Conservation (phyloP, 345 rosid genomes). For the Psidium guajava region DNA sequence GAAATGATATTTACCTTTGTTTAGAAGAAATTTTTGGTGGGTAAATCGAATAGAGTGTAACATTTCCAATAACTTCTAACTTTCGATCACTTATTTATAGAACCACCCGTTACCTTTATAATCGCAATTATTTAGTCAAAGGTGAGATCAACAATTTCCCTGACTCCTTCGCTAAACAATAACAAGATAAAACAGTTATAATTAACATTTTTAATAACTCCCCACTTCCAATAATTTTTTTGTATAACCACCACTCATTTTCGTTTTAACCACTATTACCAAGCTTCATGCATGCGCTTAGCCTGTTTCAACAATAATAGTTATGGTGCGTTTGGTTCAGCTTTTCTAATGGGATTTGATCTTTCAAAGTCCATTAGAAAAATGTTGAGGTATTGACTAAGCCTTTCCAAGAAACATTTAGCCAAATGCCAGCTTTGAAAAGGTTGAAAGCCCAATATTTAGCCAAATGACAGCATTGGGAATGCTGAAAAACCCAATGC, state of each 20-base stretch:
- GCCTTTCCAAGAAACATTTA: too few relatives aligned
- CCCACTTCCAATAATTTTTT: background rate
- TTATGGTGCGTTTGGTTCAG: too few relatives aligned
- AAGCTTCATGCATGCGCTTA: background rate
- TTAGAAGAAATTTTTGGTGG: background rate
- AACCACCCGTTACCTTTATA: background rate
- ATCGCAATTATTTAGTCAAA: background rate
- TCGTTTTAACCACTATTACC: background rate
- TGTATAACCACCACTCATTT: background rate
- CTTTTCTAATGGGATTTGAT: too few relatives aligned
- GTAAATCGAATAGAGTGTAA: background rate
- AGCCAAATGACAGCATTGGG: too few relatives aligned
- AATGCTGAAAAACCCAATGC: too few relatives aligned
- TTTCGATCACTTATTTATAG: background rate
- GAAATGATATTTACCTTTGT: background rate
- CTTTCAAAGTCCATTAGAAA: too few relatives aligned
- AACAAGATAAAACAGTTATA: background rate
- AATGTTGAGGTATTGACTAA: too few relatives aligned
- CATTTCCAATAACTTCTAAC: background rate
- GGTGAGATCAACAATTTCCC: accelerated
- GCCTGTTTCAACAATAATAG: too few relatives aligned
- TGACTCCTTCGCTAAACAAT: background rate
- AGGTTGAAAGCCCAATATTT: too few relatives aligned
- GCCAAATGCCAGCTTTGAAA: too few relatives aligned
- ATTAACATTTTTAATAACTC: background rate